Base-by-base conservation (phyloP, 805 yeast genomes). In the Citeromyces matritensis region DNA sequence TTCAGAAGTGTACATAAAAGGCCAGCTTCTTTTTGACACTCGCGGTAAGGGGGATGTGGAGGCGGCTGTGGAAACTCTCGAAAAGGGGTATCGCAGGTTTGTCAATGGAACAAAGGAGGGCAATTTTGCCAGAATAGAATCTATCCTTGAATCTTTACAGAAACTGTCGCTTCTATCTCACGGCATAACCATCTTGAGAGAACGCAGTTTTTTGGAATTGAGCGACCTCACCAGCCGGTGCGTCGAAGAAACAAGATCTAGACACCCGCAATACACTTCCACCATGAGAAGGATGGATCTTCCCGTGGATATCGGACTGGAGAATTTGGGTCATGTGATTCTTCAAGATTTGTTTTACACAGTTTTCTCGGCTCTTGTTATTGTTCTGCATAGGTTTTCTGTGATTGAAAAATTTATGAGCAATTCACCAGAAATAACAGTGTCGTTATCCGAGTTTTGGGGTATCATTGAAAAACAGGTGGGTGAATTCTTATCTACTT, bases 341-440 rank as follows among this genome's bases (percentile, higher is more conserved):
- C 53, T 85, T 23, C 71, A 75, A 39, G 84, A 82, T 38, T 61
- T 84, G 26, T 78, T 80, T 39, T 71, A 80, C 49, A 61, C 72
- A 6, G 60, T 83, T n/a, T 84, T 79, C 43, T 57, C 70, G 19
- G 74, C 72, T 46, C 50, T 72, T 32, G 52, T 76, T 26, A 62
- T 73, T 15, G 71, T 80, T 4, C 51, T 83, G 12, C 91, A 82
- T 37, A 85, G 75, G 38, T 65, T 79, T 9, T 58, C 67, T 5
- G 53, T 55, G 11, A 39, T 45, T 7, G 39, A 55, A n/a, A n/a
- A n/a, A 6, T 24, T 42, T 4, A 33, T 29, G 12, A 53, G 53
- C 26, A 42, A 33, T 6, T 34, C 31, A 14, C 33, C 30, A 5
- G 9, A 35, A 6, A 24, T 24, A 19, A 17, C 37, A 7, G 38